A percentile compares a stretch with the other conserved stretches of the same genome.
Evolutionary conservation across 345 rosid species (phyloP).

Genomic region (Pistacia integerrima): DNA sequence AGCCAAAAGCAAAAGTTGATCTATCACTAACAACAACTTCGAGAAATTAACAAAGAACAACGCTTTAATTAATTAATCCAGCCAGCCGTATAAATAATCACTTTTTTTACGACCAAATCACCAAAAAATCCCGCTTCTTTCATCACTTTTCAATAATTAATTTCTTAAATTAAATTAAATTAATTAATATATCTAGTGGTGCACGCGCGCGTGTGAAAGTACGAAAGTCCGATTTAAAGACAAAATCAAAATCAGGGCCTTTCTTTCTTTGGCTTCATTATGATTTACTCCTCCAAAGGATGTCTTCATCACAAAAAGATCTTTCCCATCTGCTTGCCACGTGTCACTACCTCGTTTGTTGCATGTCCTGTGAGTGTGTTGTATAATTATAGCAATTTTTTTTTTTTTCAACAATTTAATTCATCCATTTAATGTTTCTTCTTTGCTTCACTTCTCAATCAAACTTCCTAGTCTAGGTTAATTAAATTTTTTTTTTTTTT

Average conservation of each 20-base stretch:
- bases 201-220: constrained; percentile 7
- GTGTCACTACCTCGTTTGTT: neutral
- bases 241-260: neutral
- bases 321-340: neutral
- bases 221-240: neutral
- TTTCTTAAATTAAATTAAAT: too few species aligned
- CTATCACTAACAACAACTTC: neutral
- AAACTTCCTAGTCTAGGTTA: too few species aligned
- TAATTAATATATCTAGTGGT: neutral
- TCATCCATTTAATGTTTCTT: too few species aligned
- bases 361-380: neutral
- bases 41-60: neutral
- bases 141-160: too few species aligned
- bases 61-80: neutral
- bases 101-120: neutral
- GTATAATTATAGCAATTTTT: too few species aligned
- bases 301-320: neutral
- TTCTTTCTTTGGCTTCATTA: neutral
- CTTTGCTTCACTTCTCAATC: too few species aligned
- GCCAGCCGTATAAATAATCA: neutral
- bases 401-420: too few species aligned
- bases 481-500: too few species aligned
- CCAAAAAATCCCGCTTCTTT: neutral
- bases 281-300: neutral
- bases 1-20: constrained; percentile 7